Conservation (phyloP, 2,329 filamentous ascomycete genomes). For the Alternaria sp. region DNA sequence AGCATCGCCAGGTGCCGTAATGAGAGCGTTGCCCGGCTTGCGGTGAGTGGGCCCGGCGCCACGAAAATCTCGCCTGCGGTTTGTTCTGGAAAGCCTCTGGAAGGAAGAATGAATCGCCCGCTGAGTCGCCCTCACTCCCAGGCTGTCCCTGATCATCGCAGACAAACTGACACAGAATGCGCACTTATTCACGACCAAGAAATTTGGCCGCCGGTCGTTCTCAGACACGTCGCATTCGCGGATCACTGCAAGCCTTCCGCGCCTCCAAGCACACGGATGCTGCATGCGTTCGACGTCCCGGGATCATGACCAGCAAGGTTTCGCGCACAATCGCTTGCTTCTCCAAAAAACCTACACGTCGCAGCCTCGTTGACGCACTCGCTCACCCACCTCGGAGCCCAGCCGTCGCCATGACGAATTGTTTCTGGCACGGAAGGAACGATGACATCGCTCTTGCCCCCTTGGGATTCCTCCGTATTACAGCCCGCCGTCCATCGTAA, state of each 20-base stretch:
- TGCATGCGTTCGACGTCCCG: conserved; percentile 37
- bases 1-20: conserved; percentile 17
- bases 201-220: conserved; percentile 19
- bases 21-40: conserved; percentile 29
- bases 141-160: conserved; percentile 11
- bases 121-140: conserved; percentile 13
- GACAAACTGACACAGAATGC: conserved; percentile 19
- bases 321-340: conserved; percentile 36
- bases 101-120: conserved; percentile 6
- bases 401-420: conserved; percentile 10
- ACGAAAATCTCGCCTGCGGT: conserved; percentile 26
- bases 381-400: neutral
- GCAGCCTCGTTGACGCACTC: conserved; percentile 14
- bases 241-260: conserved; percentile 43
- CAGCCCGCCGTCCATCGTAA: conserved; percentile 18
- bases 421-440: conserved; percentile 24
- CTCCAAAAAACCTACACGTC: conserved; percentile 28
- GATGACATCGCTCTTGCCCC: conserved; percentile 23
- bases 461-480: conserved; percentile 25
- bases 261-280: conserved; percentile 35
- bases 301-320: conserved; percentile 28
- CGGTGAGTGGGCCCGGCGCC: conserved; percentile 27
- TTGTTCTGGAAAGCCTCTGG: conserved; percentile 32
- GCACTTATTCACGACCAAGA: conserved; percentile 1
- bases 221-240: conserved; percentile 34